phyloP scores from a whole-genome alignment of 1,284 basidiomycete species.

The Cutaneotrichosporon sp. region DNA sequence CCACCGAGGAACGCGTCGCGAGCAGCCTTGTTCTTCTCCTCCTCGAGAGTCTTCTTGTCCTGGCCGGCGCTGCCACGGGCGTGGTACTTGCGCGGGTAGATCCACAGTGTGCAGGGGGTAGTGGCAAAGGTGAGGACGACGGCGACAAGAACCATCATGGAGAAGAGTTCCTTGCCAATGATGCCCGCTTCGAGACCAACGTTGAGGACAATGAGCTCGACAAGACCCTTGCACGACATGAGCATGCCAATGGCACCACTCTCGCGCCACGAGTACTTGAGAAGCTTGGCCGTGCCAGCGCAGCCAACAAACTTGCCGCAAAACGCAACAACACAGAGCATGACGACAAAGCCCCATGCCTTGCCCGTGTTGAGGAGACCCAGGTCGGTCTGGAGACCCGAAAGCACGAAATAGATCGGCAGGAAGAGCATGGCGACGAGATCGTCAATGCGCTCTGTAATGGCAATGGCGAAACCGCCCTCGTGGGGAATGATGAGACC shows the following conservation, averaged over 20 bases:
- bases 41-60: not conserved
- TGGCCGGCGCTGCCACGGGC: constrained; percentile 14
- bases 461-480: constrained; percentile 71
- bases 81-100: constrained; percentile 66
- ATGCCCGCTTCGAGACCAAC: constrained; percentile 76
- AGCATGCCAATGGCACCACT: constrained; percentile 78
- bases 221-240: constrained; percentile 87
- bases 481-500: constrained; percentile 85
- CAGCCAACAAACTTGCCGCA: constrained; percentile 69
- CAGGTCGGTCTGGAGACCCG: constrained; percentile 77
- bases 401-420: constrained; percentile 77
- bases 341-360: constrained; percentile 80
- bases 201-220: constrained; percentile 88
- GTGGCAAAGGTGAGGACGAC: constrained; percentile 81
- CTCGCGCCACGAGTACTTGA: constrained; percentile 71
- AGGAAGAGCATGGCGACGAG: constrained; percentile 60
- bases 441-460: constrained; percentile 77
- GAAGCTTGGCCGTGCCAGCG: constrained; percentile 57
- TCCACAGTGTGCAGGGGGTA: constrained; percentile 69
- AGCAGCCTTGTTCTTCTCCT: constrained; percentile 30
- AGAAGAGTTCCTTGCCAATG: constrained; percentile 60
- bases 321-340: constrained; percentile 77
- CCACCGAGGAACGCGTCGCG: constrained; percentile 7
- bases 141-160: constrained; percentile 89
- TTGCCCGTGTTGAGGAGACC: constrained; percentile 64